Evolutionary conservation across 2,329 filamentous ascomycete species (phyloP).

Genomic region (Claviceps fusiformis): DNA sequence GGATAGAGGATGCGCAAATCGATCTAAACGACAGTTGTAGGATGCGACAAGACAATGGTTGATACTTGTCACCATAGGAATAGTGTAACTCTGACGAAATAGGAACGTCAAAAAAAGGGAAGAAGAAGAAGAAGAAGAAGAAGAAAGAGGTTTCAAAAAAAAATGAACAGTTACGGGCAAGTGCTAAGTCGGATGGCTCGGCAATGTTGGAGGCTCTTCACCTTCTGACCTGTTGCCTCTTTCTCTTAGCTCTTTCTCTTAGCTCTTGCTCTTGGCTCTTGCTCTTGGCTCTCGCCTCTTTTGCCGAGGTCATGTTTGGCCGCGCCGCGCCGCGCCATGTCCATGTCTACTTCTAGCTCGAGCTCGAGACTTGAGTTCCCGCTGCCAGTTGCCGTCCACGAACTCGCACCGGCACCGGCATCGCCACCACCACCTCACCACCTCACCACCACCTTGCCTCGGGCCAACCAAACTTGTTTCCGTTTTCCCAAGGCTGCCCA

Average conservation of each 20-base stretch:
- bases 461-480: too few relatives aligned
- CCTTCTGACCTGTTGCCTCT: neutral
- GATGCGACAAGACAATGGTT: neutral
- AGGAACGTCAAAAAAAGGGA: neutral
- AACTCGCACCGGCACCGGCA: neutral
- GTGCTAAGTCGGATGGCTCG: slow-evolving; percentile 1
- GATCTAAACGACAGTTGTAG: neutral
- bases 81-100: neutral
- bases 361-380: neutral
- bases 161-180: neutral
- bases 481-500: too few relatives aligned
- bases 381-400: neutral
- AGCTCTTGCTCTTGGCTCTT: neutral
- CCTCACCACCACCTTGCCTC: too few relatives aligned
- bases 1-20: neutral
- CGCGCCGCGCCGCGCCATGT: neutral
- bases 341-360: neutral
- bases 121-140: neutral
- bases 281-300: neutral
- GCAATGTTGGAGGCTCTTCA: slow-evolving; percentile 1
- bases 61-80: neutral
- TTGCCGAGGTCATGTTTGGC: neutral
- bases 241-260: neutral
- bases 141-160: neutral
- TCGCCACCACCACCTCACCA: neutral